phyloP scores from a whole-genome alignment of 352 stramenopile genomes.

The Phytophthora citrophthora region DNA sequence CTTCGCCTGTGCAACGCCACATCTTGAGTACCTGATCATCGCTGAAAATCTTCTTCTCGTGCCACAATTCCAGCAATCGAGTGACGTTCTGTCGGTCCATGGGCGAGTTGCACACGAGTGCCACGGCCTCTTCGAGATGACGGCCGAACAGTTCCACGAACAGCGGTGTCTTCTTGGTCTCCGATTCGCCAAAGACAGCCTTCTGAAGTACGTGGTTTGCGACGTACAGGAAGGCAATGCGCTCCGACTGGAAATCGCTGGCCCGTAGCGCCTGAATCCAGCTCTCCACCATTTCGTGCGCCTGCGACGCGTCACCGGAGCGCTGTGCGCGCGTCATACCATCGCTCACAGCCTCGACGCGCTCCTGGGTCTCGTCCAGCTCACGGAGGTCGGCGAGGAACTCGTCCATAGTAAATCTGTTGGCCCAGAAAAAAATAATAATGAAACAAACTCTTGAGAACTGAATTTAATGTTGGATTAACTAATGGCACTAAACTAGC shows the following conservation, averaged over 20 bases:
- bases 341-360: slow-evolving; percentile 81
- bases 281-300: slow-evolving; percentile 59
- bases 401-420: slow-evolving; percentile 56
- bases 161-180: slow-evolving; percentile 16
- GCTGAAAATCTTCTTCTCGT: slow-evolving; percentile 72
- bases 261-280: slow-evolving; percentile 73
- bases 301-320: slow-evolving; percentile 32
- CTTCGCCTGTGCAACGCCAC: slow-evolving; percentile 82
- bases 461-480: too few species aligned
- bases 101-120: slow-evolving; percentile 84
- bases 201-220: slow-evolving; percentile 88
- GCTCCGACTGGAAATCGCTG: slow-evolving; percentile 82
- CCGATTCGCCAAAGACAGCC: slow-evolving; percentile 45
- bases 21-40: slow-evolving; percentile 68
- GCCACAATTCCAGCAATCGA: slow-evolving; percentile 76
- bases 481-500: too few species aligned
- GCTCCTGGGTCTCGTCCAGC: slow-evolving; percentile 85
- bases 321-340: slow-evolving; percentile 66
- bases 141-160: slow-evolving; percentile 44
- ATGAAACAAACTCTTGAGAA: too few species aligned
- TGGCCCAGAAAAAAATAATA: slow-evolving; percentile 10
- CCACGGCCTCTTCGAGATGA: slow-evolving; percentile 76
- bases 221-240: slow-evolving; percentile 84
- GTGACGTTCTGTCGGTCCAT: slow-evolving; percentile 83
- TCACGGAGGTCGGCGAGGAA: slow-evolving; percentile 78